A percentile compares a stretch with the other conserved stretches of the same genome.
Evolutionary conservation across 345 rosid species (phyloP).

Genomic region (Rubroshorea leprosula): DNA sequence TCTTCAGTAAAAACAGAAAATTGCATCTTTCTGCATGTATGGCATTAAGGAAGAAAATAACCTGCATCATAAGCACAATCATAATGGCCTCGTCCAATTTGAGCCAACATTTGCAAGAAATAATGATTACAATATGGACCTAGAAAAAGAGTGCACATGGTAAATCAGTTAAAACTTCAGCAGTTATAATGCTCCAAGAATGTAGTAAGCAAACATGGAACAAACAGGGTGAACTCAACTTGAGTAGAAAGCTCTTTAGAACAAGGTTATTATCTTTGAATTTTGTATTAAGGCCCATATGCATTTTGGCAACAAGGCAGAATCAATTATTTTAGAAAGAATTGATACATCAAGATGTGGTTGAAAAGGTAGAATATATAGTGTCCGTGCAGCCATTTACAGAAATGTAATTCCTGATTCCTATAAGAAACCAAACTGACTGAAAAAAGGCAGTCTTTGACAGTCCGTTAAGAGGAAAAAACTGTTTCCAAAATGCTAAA

Average conservation of each 20-base stretch:
- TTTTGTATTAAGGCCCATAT: too few relatives aligned
- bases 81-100: constrained; percentile 66
- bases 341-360: too few relatives aligned
- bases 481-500: not conserved
- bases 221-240: too few relatives aligned
- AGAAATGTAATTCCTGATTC: not conserved
- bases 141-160: constrained; percentile 14
- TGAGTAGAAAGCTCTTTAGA: too few relatives aligned
- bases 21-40: not conserved
- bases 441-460: not conserved
- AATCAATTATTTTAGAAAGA: too few relatives aligned
- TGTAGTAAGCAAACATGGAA: not conserved
- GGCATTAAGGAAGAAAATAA: constrained; percentile 7
- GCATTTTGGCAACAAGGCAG: too few relatives aligned
- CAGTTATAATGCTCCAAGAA: not conserved
- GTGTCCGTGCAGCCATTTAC: not conserved
- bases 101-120: constrained; percentile 79
- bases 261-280: too few relatives aligned
- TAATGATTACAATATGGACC: constrained; percentile 85
- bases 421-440: constrained; percentile 2
- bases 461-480: not conserved
- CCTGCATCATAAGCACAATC: constrained; percentile 66
- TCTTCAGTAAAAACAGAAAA: too few relatives aligned
- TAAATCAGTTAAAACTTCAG: not conserved
- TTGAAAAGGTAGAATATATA: too few relatives aligned